phyloP scores from a whole-genome alignment of 371 early-diverging fungal species.

The Syncephalis plumigaleata region DNA sequence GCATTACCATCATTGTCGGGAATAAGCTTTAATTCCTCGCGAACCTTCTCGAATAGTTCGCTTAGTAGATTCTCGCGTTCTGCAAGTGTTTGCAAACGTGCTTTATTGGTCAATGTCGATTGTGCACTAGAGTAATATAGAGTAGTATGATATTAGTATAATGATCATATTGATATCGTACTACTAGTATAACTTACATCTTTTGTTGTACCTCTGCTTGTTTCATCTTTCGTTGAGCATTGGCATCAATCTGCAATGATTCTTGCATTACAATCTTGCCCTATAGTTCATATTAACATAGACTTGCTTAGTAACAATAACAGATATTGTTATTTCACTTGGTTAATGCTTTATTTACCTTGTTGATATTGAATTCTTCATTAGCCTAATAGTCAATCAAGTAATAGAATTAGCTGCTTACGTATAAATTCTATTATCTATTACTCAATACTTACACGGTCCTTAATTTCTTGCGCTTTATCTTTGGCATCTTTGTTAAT shows the following conservation, averaged over 20 bases:
- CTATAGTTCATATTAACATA: slow-evolving; percentile 14
- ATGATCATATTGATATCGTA: neutral
- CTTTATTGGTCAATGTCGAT: slow-evolving; percentile 90
- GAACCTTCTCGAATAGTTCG: slow-evolving; percentile 48
- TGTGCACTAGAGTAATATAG: slow-evolving; percentile 45
- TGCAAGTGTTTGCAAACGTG: slow-evolving; percentile 73
- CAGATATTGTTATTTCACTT: neutral
- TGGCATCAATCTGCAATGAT: slow-evolving; percentile 71
- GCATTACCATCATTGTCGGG: slow-evolving; percentile 23
- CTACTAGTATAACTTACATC: slow-evolving; percentile 32
- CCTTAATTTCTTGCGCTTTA: slow-evolving; percentile 94
- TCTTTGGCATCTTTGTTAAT: slow-evolving; percentile 96
- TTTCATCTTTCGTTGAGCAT: slow-evolving; percentile 78
- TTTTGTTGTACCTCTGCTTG: slow-evolving; percentile 80
- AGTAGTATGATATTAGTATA: neutral
- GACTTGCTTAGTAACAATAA: neutral
- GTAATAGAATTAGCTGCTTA: too few relatives aligned
- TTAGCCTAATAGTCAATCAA: slow-evolving; percentile 59
- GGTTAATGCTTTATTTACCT: slow-evolving; percentile 52
- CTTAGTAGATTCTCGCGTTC: slow-evolving; percentile 75
- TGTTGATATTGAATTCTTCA: slow-evolving; percentile 98
- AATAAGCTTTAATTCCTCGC: slow-evolving; percentile 26
- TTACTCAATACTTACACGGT: slow-evolving; percentile 60
- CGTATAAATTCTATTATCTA: too few relatives aligned
- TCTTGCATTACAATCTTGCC: slow-evolving; percentile 87